Percentiles rank a stretch among this genome's conserved stretches.
Evolutionary conservation across 176 grass and related monocot genomes (phyloP).

Genomic region (Dendrocalamus sinicus): DNA sequence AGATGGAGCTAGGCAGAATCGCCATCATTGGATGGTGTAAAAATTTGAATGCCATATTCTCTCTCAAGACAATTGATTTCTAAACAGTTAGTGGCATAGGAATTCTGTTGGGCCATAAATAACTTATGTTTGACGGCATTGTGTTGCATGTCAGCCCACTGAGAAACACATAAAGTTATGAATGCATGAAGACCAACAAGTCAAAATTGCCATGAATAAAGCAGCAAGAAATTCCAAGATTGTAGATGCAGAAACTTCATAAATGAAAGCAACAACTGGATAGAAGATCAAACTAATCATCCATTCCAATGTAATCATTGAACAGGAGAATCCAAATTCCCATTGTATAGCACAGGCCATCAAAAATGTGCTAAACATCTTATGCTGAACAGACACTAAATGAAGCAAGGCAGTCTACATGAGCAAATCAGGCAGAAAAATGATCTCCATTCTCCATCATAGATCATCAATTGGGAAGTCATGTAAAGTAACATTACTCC

Average conservation of each 20-base stretch:
- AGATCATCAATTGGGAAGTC: neutral
- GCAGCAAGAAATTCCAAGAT: neutral
- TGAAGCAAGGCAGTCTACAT: conserved; percentile 4
- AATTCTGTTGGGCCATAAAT: neutral
- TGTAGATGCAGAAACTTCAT: neutral
- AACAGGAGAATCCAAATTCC: neutral
- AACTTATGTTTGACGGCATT: neutral
- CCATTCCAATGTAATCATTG: neutral
- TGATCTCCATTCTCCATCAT: neutral
- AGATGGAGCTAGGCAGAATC: neutral
- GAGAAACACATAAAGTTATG: neutral
- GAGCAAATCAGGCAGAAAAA: neutral
- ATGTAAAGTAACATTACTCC: neutral
- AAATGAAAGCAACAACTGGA: conserved; percentile 19
- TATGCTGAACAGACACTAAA: neutral
- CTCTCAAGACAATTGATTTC: neutral
- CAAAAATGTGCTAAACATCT: neutral
- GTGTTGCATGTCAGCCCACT: neutral
- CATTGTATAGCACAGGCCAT: neutral
- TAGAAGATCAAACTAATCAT: neutral
- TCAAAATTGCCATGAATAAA: neutral
- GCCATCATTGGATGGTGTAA: neutral
- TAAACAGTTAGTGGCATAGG: neutral
- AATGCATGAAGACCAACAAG: neutral
- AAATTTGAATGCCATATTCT: conserved; percentile 3